Conservation (phyloP, 768 basidiomycete species). For the Crucibulum laeve region DNA sequence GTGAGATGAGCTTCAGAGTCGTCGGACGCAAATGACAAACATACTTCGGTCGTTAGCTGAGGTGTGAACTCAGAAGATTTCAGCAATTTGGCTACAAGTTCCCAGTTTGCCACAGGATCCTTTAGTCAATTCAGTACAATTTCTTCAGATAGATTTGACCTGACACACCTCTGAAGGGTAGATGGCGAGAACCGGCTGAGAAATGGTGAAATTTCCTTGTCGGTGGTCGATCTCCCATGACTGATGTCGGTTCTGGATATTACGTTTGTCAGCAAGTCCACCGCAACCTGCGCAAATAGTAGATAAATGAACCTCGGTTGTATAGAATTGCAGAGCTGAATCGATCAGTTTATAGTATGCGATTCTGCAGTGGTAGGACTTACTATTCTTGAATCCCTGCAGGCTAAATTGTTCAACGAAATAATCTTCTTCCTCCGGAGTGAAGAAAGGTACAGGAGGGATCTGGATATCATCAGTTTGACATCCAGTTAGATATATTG, state of each 20-base stretch:
- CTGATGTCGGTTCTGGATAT: conserved; percentile 32
- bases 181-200: conserved; percentile 38
- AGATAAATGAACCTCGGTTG: conserved; percentile 34
- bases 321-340: conserved; percentile 65
- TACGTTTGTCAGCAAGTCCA: not conserved
- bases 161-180: conserved; percentile 31
- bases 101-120: conserved; percentile 50
- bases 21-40: not conserved
- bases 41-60: conserved; percentile 34
- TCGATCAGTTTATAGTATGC: not conserved
- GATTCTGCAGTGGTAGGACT: conserved; percentile 14
- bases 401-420: conserved; percentile 56
- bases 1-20: not conserved
- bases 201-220: conserved; percentile 42
- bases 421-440: conserved; percentile 61
- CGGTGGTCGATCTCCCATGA: conserved; percentile 34
- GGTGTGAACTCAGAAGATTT: conserved; percentile 34
- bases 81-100: conserved; percentile 22
- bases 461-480: conserved; percentile 35
- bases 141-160: not conserved
- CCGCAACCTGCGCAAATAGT: no score
- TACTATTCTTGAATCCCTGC: conserved; percentile 61
- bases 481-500: not conserved
- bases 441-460: conserved; percentile 57
- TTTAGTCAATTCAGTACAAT: conserved; percentile 9